Evolutionary conservation across 1,139 yeast genomes (phyloP), one percentile per base, ranked within the genome.

Genomic region (Suhomyces bokatorum): DNA sequence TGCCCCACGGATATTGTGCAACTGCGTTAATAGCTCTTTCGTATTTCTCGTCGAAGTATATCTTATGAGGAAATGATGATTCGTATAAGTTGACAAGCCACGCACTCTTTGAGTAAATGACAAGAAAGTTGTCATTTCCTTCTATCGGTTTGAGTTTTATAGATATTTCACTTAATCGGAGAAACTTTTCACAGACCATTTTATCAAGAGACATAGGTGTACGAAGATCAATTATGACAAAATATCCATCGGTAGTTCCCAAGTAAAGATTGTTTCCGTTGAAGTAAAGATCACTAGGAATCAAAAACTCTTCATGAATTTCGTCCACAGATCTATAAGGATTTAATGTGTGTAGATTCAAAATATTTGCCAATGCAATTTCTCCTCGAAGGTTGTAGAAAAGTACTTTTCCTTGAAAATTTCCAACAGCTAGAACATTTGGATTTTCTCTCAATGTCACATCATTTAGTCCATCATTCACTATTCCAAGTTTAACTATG

Each of bases 41-140:
- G 45, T 55, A 48, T 44, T 61, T 57, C 50, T 69, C 71, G 26
- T 75, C 74, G 37, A 78, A 70, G 28, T 69, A 57, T 3, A 81
- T 73, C 29, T 45, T 47, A n/a, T 53, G 54, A 0, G 85, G 83
- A 39, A 51, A 67, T 2, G 43, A 46, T 0, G 70, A 64, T 2
- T 55, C 60, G 11, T 58, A 57, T 6, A 64, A 45, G 45, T 75
- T 69, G 5, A 79, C 47, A 24, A 70, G 59, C 82, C 83, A 81
- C 1, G 56, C 3, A 71, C 62, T 58, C 38, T 70, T 69, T 14
- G 77, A 66, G 8, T 60, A 48, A 1, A 76, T 58, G 20, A 66
- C 56, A 1, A 70, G 43, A 14, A 60, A 50, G 11, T 58, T 53
- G 0, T 45, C 39, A 38, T 63, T 63, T 3, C 30, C 45, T 9